These are phyloP conservation scores for Elongisporangium senticosum DNA, from an alignment of 352 stramenopile species.

Conservation along the genomic window DNA sequence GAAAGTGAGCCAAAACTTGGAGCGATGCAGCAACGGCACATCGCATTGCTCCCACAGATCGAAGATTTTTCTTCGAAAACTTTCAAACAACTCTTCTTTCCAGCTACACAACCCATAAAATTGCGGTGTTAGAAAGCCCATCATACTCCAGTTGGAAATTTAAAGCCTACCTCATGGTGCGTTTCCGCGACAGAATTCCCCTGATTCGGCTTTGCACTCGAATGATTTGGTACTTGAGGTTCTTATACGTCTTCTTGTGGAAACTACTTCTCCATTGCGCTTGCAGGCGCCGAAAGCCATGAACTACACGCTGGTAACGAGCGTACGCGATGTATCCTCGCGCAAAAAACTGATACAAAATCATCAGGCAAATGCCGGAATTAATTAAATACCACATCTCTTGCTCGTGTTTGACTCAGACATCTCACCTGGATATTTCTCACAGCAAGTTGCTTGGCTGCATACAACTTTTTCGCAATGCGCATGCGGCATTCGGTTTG, in stretches of 20 bases:
- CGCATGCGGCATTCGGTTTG: constrained; percentile 39
- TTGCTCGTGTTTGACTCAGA: neutral
- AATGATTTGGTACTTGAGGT: constrained; percentile 54
- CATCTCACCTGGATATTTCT: constrained; percentile 20
- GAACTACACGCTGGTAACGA: constrained; percentile 36
- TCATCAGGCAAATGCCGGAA: neutral
- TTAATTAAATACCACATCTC: neutral
- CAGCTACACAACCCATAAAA: constrained; percentile 22
- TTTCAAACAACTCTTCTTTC: constrained; percentile 55
- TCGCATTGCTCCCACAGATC: constrained; percentile 61
- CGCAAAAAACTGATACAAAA: constrained; percentile 26
- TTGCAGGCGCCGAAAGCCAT: constrained; percentile 53
- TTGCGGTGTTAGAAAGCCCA: neutral
- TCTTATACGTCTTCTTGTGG: constrained; percentile 55
- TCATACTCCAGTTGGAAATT: neutral
- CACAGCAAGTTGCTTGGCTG: constrained; percentile 18
- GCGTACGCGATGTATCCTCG: constrained; percentile 40
- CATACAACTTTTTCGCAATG: constrained; percentile 18
- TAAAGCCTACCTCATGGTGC: constrained; percentile 37
- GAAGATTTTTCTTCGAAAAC: constrained; percentile 52
- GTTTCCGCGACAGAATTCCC: constrained; percentile 51
- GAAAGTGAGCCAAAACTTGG: constrained; percentile 83
- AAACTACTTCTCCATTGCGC: constrained; percentile 62
- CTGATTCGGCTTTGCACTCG: constrained; percentile 58
- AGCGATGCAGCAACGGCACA: constrained; percentile 62